phyloP scores from a whole-genome alignment of 805 yeast species.

The Wickerhamomyces sydowiorum region DNA sequence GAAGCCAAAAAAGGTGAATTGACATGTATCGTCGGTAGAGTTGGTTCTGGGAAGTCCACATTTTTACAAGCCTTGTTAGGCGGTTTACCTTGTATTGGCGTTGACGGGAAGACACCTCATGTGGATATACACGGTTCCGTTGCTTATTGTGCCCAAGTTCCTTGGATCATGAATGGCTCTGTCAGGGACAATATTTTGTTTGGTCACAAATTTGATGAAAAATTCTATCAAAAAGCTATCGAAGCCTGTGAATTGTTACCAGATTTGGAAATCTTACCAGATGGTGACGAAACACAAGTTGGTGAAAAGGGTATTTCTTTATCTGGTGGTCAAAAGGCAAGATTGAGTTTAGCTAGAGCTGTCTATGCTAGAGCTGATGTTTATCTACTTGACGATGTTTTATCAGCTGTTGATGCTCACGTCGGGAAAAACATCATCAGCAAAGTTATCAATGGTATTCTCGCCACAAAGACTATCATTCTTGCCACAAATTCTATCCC shows the following conservation, averaged over 20 bases:
- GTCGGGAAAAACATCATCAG: slow-evolving; percentile 67
- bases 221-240: slow-evolving; percentile 69
- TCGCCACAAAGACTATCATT: slow-evolving; percentile 46
- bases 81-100: slow-evolving; percentile 36
- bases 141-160: slow-evolving; percentile 62
- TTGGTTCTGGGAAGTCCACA: slow-evolving; percentile 65
- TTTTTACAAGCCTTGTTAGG: slow-evolving; percentile 51
- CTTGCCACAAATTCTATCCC: slow-evolving; percentile 54
- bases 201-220: slow-evolving; percentile 80
- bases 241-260: slow-evolving; percentile 44
- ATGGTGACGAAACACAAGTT: slow-evolving; percentile 43
- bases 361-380: slow-evolving; percentile 58
- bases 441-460: slow-evolving; percentile 55
- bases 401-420: slow-evolving; percentile 70
- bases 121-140: slow-evolving; percentile 34
- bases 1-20: slow-evolving; percentile 46
- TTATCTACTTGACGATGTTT: slow-evolving; percentile 56
- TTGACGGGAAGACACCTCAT: slow-evolving; percentile 18
- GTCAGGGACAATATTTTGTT: slow-evolving; percentile 87
- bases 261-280: slow-evolving; percentile 43
- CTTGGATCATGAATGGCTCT: slow-evolving; percentile 96
- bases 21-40: slow-evolving; percentile 59
- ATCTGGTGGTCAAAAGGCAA: slow-evolving; percentile 60
- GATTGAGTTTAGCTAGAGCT: slow-evolving; percentile 64
- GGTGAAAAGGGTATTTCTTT: slow-evolving; percentile 59